A percentile compares a stretch with the other conserved stretches of the same genome.
phyloP scores from a whole-genome alignment of 805 yeast genomes.

The Metschnikowia continentalis region DNA sequence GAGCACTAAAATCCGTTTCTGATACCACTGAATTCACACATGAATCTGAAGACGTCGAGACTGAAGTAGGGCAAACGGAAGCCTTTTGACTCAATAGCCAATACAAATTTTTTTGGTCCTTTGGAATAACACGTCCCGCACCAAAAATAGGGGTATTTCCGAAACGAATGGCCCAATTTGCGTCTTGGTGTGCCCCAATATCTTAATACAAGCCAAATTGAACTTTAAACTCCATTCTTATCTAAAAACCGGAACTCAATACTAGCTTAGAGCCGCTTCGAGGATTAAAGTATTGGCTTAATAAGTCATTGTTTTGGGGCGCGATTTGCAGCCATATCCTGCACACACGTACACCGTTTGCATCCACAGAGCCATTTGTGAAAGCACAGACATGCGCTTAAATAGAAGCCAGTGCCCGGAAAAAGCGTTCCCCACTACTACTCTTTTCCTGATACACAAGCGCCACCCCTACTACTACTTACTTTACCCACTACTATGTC shows the following conservation, averaged over 20 bases:
- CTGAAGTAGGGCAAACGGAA: too few relatives aligned
- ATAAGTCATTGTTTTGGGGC: not conserved
- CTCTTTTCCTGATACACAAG: not conserved
- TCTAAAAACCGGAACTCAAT: not conserved
- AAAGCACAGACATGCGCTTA: not conserved
- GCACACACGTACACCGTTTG: not conserved
- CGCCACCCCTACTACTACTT: not conserved
- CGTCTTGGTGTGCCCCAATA: not conserved
- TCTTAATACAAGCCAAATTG: not conserved
- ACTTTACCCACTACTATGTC: conserved; percentile 1
- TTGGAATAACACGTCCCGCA: not conserved
- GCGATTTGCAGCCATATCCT: conserved; percentile 2
- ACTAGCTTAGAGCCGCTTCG: not conserved
- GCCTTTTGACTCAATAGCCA: too few relatives aligned
- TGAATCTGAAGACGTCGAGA: too few relatives aligned
- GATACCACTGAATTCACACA: too few relatives aligned
- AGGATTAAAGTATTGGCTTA: not conserved
- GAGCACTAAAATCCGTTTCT: too few relatives aligned
- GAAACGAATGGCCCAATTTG: too few relatives aligned
- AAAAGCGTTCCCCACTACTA: not conserved
- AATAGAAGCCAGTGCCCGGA: not conserved
- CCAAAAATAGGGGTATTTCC: not conserved
- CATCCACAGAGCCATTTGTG: conserved; percentile 3
- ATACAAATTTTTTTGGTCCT: too few relatives aligned
- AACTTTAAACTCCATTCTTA: too few relatives aligned